Percentiles rank a stretch among this genome's conserved stretches.
Evolutionary conservation across 2,329 filamentous ascomycete genomes (phyloP).

Genomic region (Colletotrichum agaves): DNA sequence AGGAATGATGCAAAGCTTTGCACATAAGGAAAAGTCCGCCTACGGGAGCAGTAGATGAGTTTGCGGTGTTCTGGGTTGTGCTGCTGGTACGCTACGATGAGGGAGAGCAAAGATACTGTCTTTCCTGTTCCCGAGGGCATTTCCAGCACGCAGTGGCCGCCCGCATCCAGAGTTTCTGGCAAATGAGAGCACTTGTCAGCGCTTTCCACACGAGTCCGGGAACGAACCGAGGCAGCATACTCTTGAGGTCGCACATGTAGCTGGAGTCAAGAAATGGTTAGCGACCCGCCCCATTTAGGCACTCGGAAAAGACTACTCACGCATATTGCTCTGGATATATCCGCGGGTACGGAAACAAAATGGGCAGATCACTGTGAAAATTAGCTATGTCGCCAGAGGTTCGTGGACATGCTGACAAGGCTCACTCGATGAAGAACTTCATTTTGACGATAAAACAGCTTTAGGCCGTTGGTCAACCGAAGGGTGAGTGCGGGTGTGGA

Average conservation of each 20-base stretch:
- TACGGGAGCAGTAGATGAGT: conserved; percentile 96
- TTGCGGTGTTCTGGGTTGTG: conserved; percentile 93
- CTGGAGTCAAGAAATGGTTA: conserved; percentile 44
- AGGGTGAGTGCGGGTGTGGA: no score
- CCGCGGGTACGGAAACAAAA: conserved; percentile 68
- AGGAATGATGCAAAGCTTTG: neutral
- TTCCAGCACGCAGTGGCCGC: conserved; percentile 95
- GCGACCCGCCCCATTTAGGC: neutral
- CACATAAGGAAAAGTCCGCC: conserved; percentile 11
- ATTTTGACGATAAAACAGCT: conserved; percentile 11
- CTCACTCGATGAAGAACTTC: conserved; percentile 40
- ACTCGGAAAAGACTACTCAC: conserved; percentile 46
- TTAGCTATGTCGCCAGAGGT: neutral
- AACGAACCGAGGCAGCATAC: conserved; percentile 45
- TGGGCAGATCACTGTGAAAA: conserved; percentile 60
- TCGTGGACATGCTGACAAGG: neutral
- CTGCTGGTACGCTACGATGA: conserved; percentile 97
- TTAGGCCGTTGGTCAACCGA: neutral
- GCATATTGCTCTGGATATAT: conserved; percentile 72
- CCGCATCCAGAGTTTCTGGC: conserved; percentile 83
- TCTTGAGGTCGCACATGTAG: conserved; percentile 69
- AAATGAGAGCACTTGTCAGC: neutral
- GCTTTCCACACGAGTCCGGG: neutral
- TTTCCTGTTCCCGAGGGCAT: conserved; percentile 99
- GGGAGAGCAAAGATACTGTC: conserved; percentile 91